Conservation (phyloP, 1,139 yeast species). For the Protomyces pachydermus region DNA sequence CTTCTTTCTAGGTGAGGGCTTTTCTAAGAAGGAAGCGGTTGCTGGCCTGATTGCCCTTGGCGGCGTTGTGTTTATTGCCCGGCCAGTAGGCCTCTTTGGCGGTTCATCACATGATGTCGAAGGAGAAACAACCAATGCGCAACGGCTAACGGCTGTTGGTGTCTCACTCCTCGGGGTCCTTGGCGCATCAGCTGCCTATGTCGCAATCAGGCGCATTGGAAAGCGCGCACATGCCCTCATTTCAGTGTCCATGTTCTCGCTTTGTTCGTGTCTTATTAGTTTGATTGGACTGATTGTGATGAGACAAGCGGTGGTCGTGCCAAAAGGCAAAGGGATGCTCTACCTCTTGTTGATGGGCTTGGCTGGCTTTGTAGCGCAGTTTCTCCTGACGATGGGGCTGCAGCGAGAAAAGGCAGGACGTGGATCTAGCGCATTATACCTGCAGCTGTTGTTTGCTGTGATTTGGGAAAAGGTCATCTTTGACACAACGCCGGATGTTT, state of each 20-base stretch:
- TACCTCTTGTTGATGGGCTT: conserved; percentile 60
- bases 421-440: conserved; percentile 68
- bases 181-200: conserved; percentile 68
- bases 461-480: conserved; percentile 68
- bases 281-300: conserved; percentile 32
- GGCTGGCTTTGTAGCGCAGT: conserved; percentile 78
- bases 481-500: conserved; percentile 64
- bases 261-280: conserved; percentile 54
- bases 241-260: conserved; percentile 71
- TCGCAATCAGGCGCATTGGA: conserved; percentile 69
- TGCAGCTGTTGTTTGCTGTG: conserved; percentile 74
- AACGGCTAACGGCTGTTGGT: conserved; percentile 49
- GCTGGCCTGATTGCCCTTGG: conserved; percentile 65
- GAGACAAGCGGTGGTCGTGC: conserved; percentile 48
- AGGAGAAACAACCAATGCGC: conserved; percentile 30
- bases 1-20: conserved; percentile 60
- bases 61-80: conserved; percentile 77
- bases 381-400: conserved; percentile 71
- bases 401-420: conserved; percentile 77
- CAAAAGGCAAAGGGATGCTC: conserved; percentile 48
- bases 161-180: conserved; percentile 65
- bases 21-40: conserved; percentile 58
- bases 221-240: conserved; percentile 71
- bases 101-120: not conserved
- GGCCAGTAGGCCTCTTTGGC: conserved; percentile 47